Conservation (phyloP, 78 protist genomes). For the Dictyostelium purpureum region DNA sequence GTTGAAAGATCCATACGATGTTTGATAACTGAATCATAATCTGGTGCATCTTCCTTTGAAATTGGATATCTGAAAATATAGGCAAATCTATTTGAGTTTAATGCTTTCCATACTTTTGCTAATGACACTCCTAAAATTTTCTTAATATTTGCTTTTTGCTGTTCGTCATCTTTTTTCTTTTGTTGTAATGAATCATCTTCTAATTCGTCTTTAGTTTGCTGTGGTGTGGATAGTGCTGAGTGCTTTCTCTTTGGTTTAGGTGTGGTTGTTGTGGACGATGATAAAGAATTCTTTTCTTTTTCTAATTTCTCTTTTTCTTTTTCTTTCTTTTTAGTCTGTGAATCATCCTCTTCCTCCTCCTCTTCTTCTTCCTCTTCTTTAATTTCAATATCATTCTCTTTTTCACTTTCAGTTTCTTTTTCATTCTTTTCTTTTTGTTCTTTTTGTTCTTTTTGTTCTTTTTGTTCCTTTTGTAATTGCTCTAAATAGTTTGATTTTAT, state of each 20-base stretch:
- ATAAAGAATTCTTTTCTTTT: neutral
- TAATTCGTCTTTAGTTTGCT: neutral
- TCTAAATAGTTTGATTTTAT: neutral
- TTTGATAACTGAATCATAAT: conserved; percentile 65
- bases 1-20: conserved; percentile 76
- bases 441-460: neutral
- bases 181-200: too few relatives aligned
- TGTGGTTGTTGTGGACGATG: neutral
- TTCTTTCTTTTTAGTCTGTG: neutral
- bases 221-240: neutral
- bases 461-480: neutral
- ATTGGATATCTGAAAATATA: conserved; percentile 66
- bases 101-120: conserved; percentile 17
- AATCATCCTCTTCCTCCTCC: neutral
- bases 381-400: neutral
- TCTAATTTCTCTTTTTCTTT: neutral
- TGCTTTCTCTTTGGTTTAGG: neutral
- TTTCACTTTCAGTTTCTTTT: neutral
- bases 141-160: neutral
- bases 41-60: conserved; percentile 77
- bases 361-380: neutral
- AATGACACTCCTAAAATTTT: neutral
- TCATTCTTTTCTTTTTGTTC: neutral
- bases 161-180: conserved; percentile 20
- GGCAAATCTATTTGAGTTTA: conserved; percentile 12